Evolutionary conservation across 768 basidiomycete species (phyloP), one percentile per base, ranked within the genome.

Genomic region (Kwoniella newhampshirensis): DNA sequence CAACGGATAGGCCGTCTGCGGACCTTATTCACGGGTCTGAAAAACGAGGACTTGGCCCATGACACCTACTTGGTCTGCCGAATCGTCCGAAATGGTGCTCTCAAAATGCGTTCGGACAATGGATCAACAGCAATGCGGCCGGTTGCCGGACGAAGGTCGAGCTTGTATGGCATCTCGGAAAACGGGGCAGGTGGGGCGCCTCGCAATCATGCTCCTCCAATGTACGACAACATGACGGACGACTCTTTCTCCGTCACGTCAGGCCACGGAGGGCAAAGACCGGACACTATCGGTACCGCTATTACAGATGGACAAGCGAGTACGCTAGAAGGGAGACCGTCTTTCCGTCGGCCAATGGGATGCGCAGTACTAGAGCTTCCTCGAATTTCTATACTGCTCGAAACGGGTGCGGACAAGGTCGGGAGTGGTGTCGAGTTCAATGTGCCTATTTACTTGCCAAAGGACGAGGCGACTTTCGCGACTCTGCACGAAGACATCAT

Each of bases 401-500:
- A 80, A 0, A 89, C 91, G 32, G 82, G 83, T 47, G 66, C 78
- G 13, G 86, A 89, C 58, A 81, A 85, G 1, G 83, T 84, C 4
- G 50, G 32, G 6, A 77, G 84, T 1, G 81, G 85, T 18, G 81
- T 82, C 54, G 93, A 97, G 74, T 82, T 89, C 68, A 82, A 83
- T 0, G 90, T 97, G 86, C 87, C 88, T 1, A 96, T 98, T 50
- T 93, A 83, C 66, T 81, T 86, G 1, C 88, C 94, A 0, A 81
- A 81, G 4, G 87, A 87, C 66, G 94, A 98, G 71, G 82, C 84
- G 5, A 81, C 85, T 23, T 96, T 96, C 72, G 90, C 91, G 2
- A 94, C 87, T 81, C 82, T 98, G 36, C 94, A 98, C 77, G 91
- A 97, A 76, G 91, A 91, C 70, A 89, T 98, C 71, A 89, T 98